phyloP scores from a whole-genome alignment of 2,329 filamentous ascomycete genomes.

The Penicillium sp. region DNA sequence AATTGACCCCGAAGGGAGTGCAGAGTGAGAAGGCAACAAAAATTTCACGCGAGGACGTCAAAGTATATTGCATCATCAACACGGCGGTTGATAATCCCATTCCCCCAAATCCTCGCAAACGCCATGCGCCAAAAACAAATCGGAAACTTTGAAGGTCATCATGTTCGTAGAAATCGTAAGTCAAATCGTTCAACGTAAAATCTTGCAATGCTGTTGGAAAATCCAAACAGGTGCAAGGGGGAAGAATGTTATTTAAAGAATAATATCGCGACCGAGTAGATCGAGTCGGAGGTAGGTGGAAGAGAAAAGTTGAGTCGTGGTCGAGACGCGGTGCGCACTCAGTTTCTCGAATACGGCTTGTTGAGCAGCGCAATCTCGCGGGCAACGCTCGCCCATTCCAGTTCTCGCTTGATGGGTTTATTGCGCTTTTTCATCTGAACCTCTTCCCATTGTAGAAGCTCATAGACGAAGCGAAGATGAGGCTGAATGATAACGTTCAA shows the following conservation, averaged over 20 bases:
- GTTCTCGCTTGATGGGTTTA: slow-evolving; percentile 68
- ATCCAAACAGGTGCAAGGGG: background rate
- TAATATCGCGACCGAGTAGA: slow-evolving; percentile 3
- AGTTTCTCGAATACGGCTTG: slow-evolving; percentile 76
- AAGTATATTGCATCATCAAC: slow-evolving; percentile 11
- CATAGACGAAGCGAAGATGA: slow-evolving; percentile 87
- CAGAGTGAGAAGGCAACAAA: slow-evolving; percentile 8
- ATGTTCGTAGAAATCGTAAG: slow-evolving; percentile 24
- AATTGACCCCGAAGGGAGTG: slow-evolving; percentile 3
- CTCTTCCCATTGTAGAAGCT: slow-evolving; percentile 96
- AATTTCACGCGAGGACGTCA: slow-evolving; percentile 1
- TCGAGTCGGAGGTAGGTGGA: slow-evolving; percentile 8
- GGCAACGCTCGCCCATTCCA: slow-evolving; percentile 89
- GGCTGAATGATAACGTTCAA: slow-evolving; percentile 99
- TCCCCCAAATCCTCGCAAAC: slow-evolving; percentile 17
- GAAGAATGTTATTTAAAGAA: slow-evolving; percentile 1
- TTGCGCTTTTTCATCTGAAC: slow-evolving; percentile 62
- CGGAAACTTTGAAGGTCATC: slow-evolving; percentile 14
- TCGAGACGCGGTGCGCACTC: background rate
- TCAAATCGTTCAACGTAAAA: slow-evolving; percentile 25
- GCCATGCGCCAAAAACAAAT: slow-evolving; percentile 25
- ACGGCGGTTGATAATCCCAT: slow-evolving; percentile 9
- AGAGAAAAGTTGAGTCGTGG: background rate
- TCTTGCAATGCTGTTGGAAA: background rate
- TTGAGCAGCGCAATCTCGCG: slow-evolving; percentile 96